Percentiles rank a stretch among this genome's conserved stretches.
Evolutionary conservation across 306 rosid species (phyloP).

Genomic region (Pachyrhizus erosus): DNA sequence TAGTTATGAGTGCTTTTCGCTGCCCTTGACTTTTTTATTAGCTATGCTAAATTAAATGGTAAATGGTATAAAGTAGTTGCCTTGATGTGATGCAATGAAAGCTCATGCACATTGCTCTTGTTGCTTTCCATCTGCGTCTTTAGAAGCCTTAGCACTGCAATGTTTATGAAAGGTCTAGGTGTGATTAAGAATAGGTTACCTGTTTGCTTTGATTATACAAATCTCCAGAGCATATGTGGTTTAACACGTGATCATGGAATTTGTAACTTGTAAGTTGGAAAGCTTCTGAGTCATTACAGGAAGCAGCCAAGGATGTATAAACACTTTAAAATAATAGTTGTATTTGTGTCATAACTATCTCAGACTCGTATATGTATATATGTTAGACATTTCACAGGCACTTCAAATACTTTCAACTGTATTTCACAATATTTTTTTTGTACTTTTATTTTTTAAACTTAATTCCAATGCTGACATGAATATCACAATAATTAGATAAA

Average conservation of each 20-base stretch:
- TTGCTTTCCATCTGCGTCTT: conserved; percentile 22
- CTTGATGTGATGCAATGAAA: conserved; percentile 8
- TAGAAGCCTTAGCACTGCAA: conserved; percentile 5
- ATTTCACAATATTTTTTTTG: background rate
- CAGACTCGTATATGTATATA: background rate
- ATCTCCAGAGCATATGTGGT: background rate
- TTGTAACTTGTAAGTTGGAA: conserved; percentile 30
- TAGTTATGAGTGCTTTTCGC: background rate
- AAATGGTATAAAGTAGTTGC: background rate
- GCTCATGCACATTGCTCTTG: background rate
- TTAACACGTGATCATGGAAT: conserved; percentile 18
- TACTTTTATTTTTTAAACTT: background rate
- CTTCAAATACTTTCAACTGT: background rate
- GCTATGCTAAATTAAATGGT: conserved; percentile 25
- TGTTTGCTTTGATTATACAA: conserved; percentile 8
- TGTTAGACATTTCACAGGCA: background rate
- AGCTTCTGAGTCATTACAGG: background rate
- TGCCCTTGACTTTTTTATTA: background rate
- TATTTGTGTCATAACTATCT: background rate
- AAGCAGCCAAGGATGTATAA: background rate
- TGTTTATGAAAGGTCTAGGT: conserved; percentile 10
- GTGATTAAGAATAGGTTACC: background rate
- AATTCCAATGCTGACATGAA: background rate
- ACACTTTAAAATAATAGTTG: background rate
- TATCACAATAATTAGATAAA: background rate